These are phyloP conservation scores for Globisporangium takayamanum DNA, from an alignment of 352 stramenopile genomes.

Conservation along the genomic window DNA sequence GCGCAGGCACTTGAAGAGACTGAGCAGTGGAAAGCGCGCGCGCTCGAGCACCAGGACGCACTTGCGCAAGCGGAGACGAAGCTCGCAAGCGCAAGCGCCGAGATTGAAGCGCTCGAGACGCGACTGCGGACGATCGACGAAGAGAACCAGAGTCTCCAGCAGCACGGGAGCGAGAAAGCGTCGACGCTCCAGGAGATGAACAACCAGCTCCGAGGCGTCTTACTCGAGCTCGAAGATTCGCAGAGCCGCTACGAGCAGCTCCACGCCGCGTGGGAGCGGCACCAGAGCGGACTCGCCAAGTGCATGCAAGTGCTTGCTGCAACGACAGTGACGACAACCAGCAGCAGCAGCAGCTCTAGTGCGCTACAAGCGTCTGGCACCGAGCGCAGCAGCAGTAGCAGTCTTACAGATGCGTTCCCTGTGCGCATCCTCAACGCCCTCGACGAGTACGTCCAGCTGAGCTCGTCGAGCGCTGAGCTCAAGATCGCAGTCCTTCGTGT, in stretches of 20 bases:
- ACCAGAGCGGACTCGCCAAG: constrained; percentile 17
- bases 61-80: constrained; percentile 13
- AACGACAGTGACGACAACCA: not conserved
- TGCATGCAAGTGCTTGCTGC: constrained; percentile 30
- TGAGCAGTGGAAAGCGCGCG: constrained; percentile 20
- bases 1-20: constrained; percentile 20
- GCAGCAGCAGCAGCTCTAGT: not conserved
- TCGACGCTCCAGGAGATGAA: constrained; percentile 53
- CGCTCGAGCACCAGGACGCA: constrained; percentile 16
- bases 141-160: constrained; percentile 39
- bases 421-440: constrained; percentile 13
- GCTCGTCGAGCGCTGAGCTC: constrained; percentile 29
- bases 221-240: constrained; percentile 27
- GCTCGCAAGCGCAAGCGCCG: constrained; percentile 12
- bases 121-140: constrained; percentile 26
- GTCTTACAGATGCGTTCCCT: constrained; percentile 13
- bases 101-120: constrained; percentile 27
- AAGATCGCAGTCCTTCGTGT: constrained; percentile 40
- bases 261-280: constrained; percentile 20
- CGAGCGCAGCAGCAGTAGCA: not conserved
- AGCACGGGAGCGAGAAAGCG: constrained; percentile 37
- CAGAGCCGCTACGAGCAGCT: constrained; percentile 30
- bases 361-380: not conserved
- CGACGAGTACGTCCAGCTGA: constrained; percentile 18
- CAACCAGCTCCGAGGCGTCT: constrained; percentile 35